A percentile compares a stretch with the other conserved stretches of the same genome.
Conservation (phyloP, 2,329 filamentous ascomycete genomes). For the Penicillium sp. region DNA sequence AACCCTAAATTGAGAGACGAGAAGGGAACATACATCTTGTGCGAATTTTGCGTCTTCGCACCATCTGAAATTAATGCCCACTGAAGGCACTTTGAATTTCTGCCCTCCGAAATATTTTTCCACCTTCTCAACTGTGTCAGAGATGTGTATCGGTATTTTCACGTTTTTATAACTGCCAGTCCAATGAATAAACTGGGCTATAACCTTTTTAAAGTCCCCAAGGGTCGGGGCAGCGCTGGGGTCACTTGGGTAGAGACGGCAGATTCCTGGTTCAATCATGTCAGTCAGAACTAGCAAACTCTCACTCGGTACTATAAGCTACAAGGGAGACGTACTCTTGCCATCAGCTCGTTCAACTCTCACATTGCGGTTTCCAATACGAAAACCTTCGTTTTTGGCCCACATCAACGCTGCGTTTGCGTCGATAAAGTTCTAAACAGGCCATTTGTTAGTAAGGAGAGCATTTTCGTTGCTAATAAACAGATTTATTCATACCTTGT, state of each 20-base stretch:
- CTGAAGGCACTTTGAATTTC: not conserved
- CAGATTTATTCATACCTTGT: not conserved
- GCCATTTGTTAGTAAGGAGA: not conserved
- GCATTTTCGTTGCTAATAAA: no score
- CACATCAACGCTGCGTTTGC: not conserved
- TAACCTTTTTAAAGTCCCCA: not conserved
- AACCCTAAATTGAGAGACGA: not conserved
- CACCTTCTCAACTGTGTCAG: not conserved
- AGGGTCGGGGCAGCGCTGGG: not conserved
- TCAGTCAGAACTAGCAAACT: not conserved
- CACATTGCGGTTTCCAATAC: not conserved
- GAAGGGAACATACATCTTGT: not conserved
- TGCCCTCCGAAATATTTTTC: not conserved
- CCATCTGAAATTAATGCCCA: conserved; percentile 4
- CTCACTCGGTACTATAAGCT: not conserved
- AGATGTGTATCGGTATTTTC: not conserved
- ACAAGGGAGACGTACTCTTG: conserved; percentile 5
- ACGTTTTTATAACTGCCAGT: not conserved
- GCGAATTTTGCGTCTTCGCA: conserved; percentile 4
- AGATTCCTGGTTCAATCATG: not conserved
- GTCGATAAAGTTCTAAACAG: not conserved
- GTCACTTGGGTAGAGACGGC: not conserved
- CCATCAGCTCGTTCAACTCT: conserved; percentile 8
- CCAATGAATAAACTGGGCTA: not conserved
- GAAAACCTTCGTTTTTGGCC: not conserved